phyloP scores from a whole-genome alignment of 768 basidiomycete genomes.

The Lepiota brunneoincarnata region DNA sequence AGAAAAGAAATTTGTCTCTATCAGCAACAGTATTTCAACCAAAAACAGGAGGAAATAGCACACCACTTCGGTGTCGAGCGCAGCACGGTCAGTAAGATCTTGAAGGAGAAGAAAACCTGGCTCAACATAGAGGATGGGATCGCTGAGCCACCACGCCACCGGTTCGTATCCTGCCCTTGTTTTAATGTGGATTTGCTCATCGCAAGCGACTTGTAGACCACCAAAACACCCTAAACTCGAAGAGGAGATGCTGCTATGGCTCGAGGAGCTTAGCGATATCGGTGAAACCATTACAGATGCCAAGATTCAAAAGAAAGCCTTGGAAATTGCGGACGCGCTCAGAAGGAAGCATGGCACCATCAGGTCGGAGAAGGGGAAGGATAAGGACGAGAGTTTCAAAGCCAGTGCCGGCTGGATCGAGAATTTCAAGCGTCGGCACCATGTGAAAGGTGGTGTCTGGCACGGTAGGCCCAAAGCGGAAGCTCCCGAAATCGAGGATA shows the following conservation, averaged over 20 bases:
- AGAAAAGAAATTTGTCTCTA: slow-evolving; percentile 74
- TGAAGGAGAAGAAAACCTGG: slow-evolving; percentile 85
- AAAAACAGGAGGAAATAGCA: slow-evolving; percentile 85
- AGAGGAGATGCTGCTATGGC: slow-evolving; percentile 55
- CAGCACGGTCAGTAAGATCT: slow-evolving; percentile 91
- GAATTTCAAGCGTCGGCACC: slow-evolving; percentile 83
- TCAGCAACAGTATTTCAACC: slow-evolving; percentile 58
- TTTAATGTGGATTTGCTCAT: slow-evolving; percentile 11
- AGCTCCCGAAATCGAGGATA: slow-evolving; percentile 2
- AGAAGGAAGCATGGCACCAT: slow-evolving; percentile 32
- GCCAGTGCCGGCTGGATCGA: slow-evolving; percentile 92
- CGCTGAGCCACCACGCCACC: slow-evolving; percentile 60
- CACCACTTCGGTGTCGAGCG: slow-evolving; percentile 75
- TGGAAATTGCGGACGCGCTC: slow-evolving; percentile 56
- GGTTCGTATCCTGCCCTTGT: slow-evolving; percentile 36
- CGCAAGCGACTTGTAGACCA: slow-evolving; percentile 43
- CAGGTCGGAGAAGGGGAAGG: slow-evolving; percentile 22
- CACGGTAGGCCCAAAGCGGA: slow-evolving; percentile 20
- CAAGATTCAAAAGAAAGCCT: slow-evolving; percentile 60
- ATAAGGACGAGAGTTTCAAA: slow-evolving; percentile 71
- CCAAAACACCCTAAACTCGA: slow-evolving; percentile 84
- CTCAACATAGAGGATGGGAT: slow-evolving; percentile 62
- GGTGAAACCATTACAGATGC: slow-evolving; percentile 60
- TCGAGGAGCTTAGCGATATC: slow-evolving; percentile 49
- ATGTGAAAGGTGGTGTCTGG: slow-evolving; percentile 65